Conservation (phyloP, 352 stramenopile genomes). For the Globisporangium paroecandrum region DNA sequence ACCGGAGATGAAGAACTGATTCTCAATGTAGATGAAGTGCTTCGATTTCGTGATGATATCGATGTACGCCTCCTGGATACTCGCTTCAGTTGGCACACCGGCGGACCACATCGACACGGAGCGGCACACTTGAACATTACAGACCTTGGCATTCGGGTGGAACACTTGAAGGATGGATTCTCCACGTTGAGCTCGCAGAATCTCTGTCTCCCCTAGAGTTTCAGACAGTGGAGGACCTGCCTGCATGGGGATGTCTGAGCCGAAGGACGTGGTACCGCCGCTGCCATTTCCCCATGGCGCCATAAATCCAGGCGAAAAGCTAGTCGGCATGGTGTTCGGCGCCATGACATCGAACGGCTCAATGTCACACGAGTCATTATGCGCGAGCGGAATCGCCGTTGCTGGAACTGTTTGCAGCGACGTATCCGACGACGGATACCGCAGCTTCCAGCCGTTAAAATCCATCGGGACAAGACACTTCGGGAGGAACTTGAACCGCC, state of each 20-base stretch:
- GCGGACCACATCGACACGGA: conserved; percentile 88
- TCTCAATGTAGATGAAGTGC: conserved; percentile 92
- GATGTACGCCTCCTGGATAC: conserved; percentile 82
- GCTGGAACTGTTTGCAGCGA: conserved; percentile 29
- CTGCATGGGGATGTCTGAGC: conserved; percentile 17
- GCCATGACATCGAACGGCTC: conserved; percentile 24
- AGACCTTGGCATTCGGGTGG: conserved; percentile 70
- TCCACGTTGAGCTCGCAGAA: conserved; percentile 58
- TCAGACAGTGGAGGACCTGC: conserved; percentile 18
- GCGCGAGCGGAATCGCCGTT: conserved; percentile 43
- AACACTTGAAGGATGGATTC: conserved; percentile 64
- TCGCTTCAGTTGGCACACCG: conserved; percentile 74
- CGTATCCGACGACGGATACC: conserved; percentile 64
- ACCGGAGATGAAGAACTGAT: conserved; percentile 91
- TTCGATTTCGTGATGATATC: conserved; percentile 76
- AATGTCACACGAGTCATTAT: conserved; percentile 52
- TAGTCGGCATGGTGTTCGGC: conserved; percentile 10
- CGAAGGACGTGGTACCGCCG: conserved; percentile 7
- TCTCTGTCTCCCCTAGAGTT: conserved; percentile 42
- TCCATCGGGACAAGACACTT: conserved; percentile 87
- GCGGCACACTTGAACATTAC: conserved; percentile 79
- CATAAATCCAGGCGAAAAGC: conserved; percentile 15
- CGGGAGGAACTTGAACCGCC: conserved; percentile 79
- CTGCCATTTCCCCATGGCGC: conserved; percentile 15
- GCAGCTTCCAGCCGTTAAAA: conserved; percentile 77